Evolutionary conservation across 345 rosid genomes (phyloP).

Genomic region (Moricandia arvensis): DNA sequence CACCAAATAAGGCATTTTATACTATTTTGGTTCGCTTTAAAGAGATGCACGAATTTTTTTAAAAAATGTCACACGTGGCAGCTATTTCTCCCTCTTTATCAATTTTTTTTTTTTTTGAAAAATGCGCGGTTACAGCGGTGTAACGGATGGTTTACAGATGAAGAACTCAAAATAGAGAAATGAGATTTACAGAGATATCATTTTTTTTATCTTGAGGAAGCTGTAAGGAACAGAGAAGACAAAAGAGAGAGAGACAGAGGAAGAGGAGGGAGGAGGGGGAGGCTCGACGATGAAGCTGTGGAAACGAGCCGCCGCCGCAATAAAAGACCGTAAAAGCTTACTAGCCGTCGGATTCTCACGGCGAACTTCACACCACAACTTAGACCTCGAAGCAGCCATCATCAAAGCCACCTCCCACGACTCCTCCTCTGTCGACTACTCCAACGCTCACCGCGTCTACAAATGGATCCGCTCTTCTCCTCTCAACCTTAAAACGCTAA

Average conservation of each 20-base stretch:
- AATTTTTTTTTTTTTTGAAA: background rate
- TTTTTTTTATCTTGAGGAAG: constrained; percentile 2
- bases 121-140: constrained; percentile 33
- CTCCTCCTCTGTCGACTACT: constrained; percentile 53
- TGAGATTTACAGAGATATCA: constrained; percentile 14
- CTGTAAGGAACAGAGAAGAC: constrained; percentile 11
- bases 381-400: constrained; percentile 63
- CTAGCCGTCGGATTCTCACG: constrained; percentile 40
- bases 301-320: constrained; percentile 64
- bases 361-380: constrained; percentile 35
- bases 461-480: constrained; percentile 66
- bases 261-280: background rate
- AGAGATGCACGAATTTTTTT: background rate
- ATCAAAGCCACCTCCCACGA: constrained; percentile 89
- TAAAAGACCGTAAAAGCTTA: constrained; percentile 76
- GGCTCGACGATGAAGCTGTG: constrained; percentile 51
- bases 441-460: constrained; percentile 59
- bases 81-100: background rate
- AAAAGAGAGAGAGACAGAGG: background rate
- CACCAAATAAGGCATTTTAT: background rate
- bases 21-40: background rate
- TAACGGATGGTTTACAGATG: constrained; percentile 28
- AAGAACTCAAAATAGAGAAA: constrained; percentile 33
- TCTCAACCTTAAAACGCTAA: constrained; percentile 51
- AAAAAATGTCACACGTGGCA: background rate